Conservation (phyloP, 768 basidiomycete genomes). For the Collybiopsis luxurians region DNA sequence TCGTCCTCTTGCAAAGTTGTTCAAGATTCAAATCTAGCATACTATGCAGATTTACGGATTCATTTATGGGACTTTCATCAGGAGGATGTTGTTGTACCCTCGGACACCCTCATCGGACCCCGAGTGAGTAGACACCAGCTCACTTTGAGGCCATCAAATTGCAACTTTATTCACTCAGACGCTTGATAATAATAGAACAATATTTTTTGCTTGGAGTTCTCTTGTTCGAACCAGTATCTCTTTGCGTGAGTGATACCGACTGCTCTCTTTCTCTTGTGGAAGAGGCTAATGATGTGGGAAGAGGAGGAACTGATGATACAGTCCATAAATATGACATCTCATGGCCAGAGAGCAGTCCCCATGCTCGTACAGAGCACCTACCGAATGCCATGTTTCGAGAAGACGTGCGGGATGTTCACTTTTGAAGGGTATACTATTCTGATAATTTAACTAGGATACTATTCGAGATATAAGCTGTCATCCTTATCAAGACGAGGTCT, state of each 20-base stretch:
- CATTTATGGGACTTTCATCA: conserved; percentile 69
- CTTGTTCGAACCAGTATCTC: conserved; percentile 59
- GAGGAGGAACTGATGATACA: conserved; percentile 52
- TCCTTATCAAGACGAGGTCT: conserved; percentile 63
- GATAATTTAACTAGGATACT: conserved; percentile 43
- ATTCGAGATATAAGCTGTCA: conserved; percentile 67
- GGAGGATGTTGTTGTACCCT: conserved; percentile 46
- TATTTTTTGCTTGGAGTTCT: conserved; percentile 70
- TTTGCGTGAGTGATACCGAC: conserved; percentile 55
- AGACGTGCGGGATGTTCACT: not conserved
- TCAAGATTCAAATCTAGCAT: conserved; percentile 7
- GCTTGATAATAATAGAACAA: conserved; percentile 47
- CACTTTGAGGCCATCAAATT: not conserved
- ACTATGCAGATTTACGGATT: conserved; percentile 45
- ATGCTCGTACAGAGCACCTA: not conserved
- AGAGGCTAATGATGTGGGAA: conserved; percentile 21
- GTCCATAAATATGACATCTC: conserved; percentile 55
- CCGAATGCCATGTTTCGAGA: conserved; percentile 4
- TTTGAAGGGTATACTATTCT: conserved; percentile 1
- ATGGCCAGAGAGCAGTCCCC: conserved; percentile 24
- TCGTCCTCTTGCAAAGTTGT: not conserved
- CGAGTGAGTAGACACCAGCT: conserved; percentile 26
- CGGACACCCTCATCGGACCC: conserved; percentile 43
- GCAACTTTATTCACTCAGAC: conserved; percentile 11
- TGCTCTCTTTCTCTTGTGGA: not conserved